Evolutionary conservation across 805 yeast species (phyloP), one percentile per base, ranked within the genome.

Genomic region (Ogataea nakhonphanomensis): DNA sequence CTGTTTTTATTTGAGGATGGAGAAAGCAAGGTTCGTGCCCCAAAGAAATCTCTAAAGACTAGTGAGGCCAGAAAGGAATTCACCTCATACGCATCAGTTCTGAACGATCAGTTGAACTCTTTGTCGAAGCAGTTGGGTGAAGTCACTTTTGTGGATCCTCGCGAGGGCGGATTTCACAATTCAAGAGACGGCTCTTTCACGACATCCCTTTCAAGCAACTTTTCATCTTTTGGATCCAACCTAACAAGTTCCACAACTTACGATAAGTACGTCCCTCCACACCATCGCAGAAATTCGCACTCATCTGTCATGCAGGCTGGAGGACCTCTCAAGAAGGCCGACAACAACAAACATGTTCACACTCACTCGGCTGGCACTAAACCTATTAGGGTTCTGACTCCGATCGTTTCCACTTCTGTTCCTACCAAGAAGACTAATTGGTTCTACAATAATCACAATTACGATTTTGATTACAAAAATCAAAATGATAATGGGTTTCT

Each of bases 251-350:
- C 31, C 1, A 43, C 51, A 9, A 44, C 53, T 5, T 41, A 41
- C 23, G 55, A 51, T 30, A 58, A 62, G 33, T 75, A 75, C 47
- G 63, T 75, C 14, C 79, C 79, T 21, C 81, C 81, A 10, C 80
- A 75, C 51, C 78, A 73, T 43, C 65, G 81, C 50, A 62, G 69
- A 38, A 62, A 63, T 32, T 61, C 62, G 7, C 61, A 55, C 55
- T 64, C 53, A 45, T 58, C 43, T 8, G 51, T 46, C 3, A 33
- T 35, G 35, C 46, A 38, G 4, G 26, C 47, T n/a, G 44, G 40
- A 11, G 55, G 53, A 20, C 44, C 45, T 9, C 31, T 49, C 37
- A 53, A 50, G 15, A 55, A 46, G 25, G 31, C 54, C 41, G 58
- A 53, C 7, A 20, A 24, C 45, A 36, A 27, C 15, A 27, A 38